Conservation (phyloP, 1,284 basidiomycete species). For the Sporisorium reilianum region DNA sequence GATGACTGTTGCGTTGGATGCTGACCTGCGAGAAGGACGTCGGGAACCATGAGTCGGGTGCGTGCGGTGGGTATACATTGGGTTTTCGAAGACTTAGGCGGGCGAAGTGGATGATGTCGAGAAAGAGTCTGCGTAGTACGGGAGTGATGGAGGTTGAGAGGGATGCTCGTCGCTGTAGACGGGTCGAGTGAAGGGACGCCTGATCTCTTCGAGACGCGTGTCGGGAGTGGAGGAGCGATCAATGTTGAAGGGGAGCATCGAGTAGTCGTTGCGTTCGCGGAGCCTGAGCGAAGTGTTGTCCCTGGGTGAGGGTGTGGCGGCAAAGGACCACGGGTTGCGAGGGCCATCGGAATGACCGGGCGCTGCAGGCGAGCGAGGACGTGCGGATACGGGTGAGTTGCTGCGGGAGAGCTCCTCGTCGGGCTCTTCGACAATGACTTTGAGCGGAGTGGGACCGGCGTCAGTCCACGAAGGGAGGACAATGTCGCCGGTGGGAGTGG, state of each 20-base stretch:
- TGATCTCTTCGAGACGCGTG: slow-evolving; percentile 47
- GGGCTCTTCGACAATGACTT: slow-evolving; percentile 51
- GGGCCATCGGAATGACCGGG: slow-evolving; percentile 4
- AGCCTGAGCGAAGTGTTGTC: slow-evolving; percentile 40
- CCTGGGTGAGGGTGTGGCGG: slow-evolving; percentile 16
- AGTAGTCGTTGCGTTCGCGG: slow-evolving; percentile 34
- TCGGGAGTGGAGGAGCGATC: slow-evolving; percentile 51
- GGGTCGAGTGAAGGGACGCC: slow-evolving; percentile 41
- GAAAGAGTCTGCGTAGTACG: slow-evolving; percentile 1
- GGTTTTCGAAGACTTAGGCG: neutral
- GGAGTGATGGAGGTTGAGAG: neutral
- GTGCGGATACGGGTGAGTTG: slow-evolving; percentile 24
- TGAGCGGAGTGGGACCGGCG: slow-evolving; percentile 43
- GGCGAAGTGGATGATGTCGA: slow-evolving; percentile 10
- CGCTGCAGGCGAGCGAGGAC: slow-evolving; percentile 22
- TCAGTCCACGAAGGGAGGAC: slow-evolving; percentile 49
- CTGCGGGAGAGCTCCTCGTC: slow-evolving; percentile 27
- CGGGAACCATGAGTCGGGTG: neutral
- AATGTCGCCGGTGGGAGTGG: slow-evolving; percentile 43
- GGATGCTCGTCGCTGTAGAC: slow-evolving; percentile 6
- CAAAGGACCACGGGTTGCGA: slow-evolving; percentile 24
- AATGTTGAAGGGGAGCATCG: slow-evolving; percentile 37
- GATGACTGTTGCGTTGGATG: slow-evolving; percentile 19
- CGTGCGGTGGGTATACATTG: slow-evolving; percentile 22
- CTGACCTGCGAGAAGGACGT: neutral